Evolutionary conservation across 1,284 basidiomycete species (phyloP).

Genomic region (Irpex lacteus): DNA sequence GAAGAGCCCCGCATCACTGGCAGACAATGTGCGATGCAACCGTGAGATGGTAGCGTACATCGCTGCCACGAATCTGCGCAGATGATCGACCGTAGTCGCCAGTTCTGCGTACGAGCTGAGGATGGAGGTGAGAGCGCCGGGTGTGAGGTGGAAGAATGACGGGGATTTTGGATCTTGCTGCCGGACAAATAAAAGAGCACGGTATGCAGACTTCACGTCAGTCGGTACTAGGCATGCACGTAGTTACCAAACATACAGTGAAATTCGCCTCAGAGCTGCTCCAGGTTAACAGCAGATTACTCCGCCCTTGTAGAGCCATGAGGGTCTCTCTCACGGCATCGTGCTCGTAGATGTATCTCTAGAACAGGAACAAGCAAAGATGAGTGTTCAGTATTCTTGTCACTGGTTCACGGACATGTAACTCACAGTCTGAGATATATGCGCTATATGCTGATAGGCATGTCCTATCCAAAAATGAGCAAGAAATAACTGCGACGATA

Average conservation of each 20-base stretch:
- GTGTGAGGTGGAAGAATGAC: conserved; percentile 61
- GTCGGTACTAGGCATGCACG: no score
- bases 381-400: neutral
- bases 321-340: conserved; percentile 73
- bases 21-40: no score
- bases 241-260: conserved; percentile 18
- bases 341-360: conserved; percentile 70
- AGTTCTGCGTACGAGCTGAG: conserved; percentile 50
- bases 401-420: neutral
- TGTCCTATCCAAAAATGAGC: conserved; percentile 39
- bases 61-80: conserved; percentile 56
- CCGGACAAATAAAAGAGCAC: neutral
- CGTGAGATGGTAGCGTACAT: conserved; percentile 28
- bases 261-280: conserved; percentile 29
- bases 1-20: no score
- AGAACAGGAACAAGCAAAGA: neutral
- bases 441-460: conserved; percentile 16
- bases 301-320: conserved; percentile 67
- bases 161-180: conserved; percentile 55
- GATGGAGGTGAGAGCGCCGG: conserved; percentile 60
- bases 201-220: neutral
- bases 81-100: conserved; percentile 56
- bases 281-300: conserved; percentile 56
- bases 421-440: neutral
- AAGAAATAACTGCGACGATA: neutral